Evolutionary conservation across 2,329 filamentous ascomycete genomes (phyloP), one percentile per base, ranked within the genome.

Genomic region (Fusarium sp.): DNA sequence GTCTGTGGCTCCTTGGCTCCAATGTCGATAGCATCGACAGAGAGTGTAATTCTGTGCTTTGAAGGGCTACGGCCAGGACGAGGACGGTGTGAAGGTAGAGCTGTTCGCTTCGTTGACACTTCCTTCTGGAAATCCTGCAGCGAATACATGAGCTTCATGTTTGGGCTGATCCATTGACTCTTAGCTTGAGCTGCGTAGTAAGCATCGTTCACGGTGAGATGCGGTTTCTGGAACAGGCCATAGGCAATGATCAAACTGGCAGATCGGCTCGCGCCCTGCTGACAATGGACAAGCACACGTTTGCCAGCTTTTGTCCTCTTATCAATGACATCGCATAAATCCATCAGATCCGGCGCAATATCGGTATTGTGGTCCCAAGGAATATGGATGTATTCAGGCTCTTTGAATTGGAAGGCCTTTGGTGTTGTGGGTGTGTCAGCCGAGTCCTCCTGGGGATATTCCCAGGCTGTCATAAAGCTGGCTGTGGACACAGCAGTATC

Each of bases 81-180:
- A 31, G 82, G 84, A 80, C 86, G 82, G 77, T 87, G 79, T 73
- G 88, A 81, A 69, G 87, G 84, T 33, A 80, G 82, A 20, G 83
- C 80, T 3, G 82, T 68, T 71, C 83, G 87, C 79, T 84, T 88
- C 77, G 85, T 87, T 3, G 86, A 81, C 6, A 91, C 80, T 53
- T 91, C 85, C 77, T 91, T 91, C 74, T 91, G 90, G 78, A 95
- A 95, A 77, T 95, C 93, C 79, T 95, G 93, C 52, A 97, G 84
- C 74, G 94, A 94, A 86, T 96, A 96, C 87, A 97, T 94, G 73
- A 97, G 86, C 74, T 93, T 93, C 94, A 97, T 97, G 80, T 97
- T 97, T 1, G 93, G 93, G 65, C 93, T 94, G 75, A 97, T 95
- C 93, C 94, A 97, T 77, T 88, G 90, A 80, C 93, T 96, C 82